A percentile compares a stretch with the other conserved stretches of the same genome.
Evolutionary conservation across 176 grass and related monocot species (phyloP).

Genomic region (Phoenix dactylifera): DNA sequence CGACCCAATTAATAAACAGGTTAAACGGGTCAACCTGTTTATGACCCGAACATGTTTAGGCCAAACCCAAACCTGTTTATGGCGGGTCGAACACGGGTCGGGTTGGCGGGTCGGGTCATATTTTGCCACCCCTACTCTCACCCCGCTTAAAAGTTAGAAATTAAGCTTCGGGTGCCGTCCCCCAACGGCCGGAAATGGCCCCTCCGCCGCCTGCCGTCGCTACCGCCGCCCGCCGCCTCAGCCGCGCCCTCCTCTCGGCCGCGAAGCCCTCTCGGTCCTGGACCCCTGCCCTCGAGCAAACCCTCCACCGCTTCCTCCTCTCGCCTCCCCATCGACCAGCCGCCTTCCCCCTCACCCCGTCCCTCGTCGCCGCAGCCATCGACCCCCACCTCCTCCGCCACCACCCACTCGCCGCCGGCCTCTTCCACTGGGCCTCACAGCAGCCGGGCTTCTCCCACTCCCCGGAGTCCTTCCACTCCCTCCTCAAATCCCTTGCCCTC

Average conservation of each 20-base stretch:
- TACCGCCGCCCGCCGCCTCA: not conserved
- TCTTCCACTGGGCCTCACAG: constrained; percentile 36
- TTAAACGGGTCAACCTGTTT: too few relatives aligned
- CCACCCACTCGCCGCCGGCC: constrained; percentile 33
- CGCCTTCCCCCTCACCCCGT: constrained; percentile 7
- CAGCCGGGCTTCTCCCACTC: constrained; percentile 7
- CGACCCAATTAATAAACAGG: too few relatives aligned
- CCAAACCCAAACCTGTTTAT: too few relatives aligned
- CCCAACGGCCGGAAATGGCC: not conserved
- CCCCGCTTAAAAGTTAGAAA: too few relatives aligned
- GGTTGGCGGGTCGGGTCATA: too few relatives aligned
- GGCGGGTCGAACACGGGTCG: too few relatives aligned
- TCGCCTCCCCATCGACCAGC: not conserved
- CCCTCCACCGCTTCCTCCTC: constrained; percentile 16
- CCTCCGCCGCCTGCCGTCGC: constrained; percentile 5
- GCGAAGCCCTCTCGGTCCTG: constrained; percentile 10
- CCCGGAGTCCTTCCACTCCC: constrained; percentile 13
- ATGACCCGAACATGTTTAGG: too few relatives aligned
- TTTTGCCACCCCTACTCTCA: too few relatives aligned
- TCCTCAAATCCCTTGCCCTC: constrained; percentile 26
- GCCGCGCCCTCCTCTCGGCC: constrained; percentile 8
- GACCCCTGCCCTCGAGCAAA: constrained; percentile 14
- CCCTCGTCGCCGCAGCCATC: constrained; percentile 19
- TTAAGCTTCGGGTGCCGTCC: too few relatives aligned
- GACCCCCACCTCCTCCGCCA: constrained; percentile 34